Conservation (phyloP, 164 flowering plant species). For the Dillenia turbinata region DNA sequence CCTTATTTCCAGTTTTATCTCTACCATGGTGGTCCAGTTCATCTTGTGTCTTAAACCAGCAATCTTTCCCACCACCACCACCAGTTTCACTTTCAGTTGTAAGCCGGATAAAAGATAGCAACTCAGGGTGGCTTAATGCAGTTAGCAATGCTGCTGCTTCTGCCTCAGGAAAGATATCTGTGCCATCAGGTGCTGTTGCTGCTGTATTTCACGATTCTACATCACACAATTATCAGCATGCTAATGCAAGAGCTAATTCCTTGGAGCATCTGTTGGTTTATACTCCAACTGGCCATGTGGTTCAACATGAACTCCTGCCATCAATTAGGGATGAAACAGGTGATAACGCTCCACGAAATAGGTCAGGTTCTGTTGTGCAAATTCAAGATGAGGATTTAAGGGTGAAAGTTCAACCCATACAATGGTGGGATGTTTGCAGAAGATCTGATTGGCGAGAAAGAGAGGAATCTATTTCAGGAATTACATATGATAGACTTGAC, state of each 20-base stretch:
- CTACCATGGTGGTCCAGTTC: no score
- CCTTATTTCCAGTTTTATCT: no score
- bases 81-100: constrained; percentile 68
- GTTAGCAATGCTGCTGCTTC: constrained; percentile 69
- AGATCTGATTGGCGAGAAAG: constrained; percentile 49
- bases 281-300: constrained; percentile 65
- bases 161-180: constrained; percentile 56
- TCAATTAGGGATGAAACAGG: constrained; percentile 29
- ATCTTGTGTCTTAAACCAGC: no score
- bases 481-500: constrained; percentile 48
- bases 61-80: constrained; percentile 8
- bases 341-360: constrained; percentile 16
- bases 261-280: constrained; percentile 56
- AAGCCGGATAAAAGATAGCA: constrained; percentile 64
- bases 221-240: constrained; percentile 15
- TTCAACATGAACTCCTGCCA: constrained; percentile 50
- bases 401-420: constrained; percentile 56
- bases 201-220: constrained; percentile 52
- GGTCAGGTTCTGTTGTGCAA: constrained; percentile 28
- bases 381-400: constrained; percentile 42
- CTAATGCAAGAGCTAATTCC: constrained; percentile 14
- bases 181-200: constrained; percentile 57
- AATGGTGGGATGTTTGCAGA: constrained; percentile 73
- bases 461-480: constrained; percentile 57
- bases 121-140: constrained; percentile 61